Evolutionary conservation across 768 basidiomycete genomes (phyloP).

Genomic region (Psilocybe tampanensis): DNA sequence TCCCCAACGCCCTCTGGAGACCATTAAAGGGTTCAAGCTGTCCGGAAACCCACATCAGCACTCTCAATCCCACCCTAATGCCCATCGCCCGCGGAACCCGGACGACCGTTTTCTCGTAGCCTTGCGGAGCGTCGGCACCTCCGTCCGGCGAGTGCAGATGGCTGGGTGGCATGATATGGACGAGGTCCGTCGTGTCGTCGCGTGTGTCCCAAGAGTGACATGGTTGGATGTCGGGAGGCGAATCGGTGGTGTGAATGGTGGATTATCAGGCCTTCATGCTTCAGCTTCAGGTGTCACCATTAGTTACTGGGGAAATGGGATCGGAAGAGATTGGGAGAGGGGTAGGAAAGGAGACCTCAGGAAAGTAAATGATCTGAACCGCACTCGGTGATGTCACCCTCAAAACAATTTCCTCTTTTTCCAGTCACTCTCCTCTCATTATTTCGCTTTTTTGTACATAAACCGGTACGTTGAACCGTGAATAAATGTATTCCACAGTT

Average conservation of each 20-base stretch:
- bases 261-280: no score
- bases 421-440: no score
- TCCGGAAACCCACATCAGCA: conserved; percentile 25
- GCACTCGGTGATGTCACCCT: no score
- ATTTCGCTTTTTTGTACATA: no score
- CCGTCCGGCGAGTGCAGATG: conserved; percentile 53
- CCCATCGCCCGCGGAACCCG: neutral
- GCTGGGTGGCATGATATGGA: conserved; percentile 64
- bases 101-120: conserved; percentile 40
- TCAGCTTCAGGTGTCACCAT: no score
- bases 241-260: conserved; percentile 17
- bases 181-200: conserved; percentile 51
- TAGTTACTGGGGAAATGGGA: no score
- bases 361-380: no score
- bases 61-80: neutral
- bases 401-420: no score
- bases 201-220: conserved; percentile 47
- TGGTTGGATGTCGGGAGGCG: conserved; percentile 60
- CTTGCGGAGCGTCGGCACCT: conserved; percentile 35
- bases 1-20: conserved; percentile 34
- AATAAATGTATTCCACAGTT: no score
- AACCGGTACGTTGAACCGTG: no score
- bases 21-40: conserved; percentile 57
- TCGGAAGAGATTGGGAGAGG: no score
- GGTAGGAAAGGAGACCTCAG: no score